Evolutionary conservation across 352 stramenopile species (phyloP), one percentile per base, ranked within the genome.

Genomic region (Pythium myriotylum): DNA sequence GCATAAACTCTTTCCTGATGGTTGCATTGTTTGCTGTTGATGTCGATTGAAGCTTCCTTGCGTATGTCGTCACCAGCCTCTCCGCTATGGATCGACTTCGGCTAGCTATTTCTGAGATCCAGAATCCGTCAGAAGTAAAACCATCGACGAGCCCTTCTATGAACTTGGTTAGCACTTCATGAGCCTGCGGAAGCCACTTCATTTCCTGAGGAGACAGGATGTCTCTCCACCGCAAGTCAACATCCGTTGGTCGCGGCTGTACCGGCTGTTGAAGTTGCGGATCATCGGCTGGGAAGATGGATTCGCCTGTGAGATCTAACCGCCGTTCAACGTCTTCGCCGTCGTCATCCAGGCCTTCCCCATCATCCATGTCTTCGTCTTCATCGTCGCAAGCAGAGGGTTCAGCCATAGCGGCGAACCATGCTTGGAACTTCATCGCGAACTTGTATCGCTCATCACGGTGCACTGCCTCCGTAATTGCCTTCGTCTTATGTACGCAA

Each of bases 401-500:
- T 14, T 43, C 46, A 14, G 32, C n/a, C 24, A 60, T 56, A 4
- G 33, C 23, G 0, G 48, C 46, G 20, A 63, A 86, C 85, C 85
- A 94, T 6, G 60, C 55, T 12, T 69, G 74, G 24, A 92, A 91
- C 20, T 68, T 70, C 32, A 67, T 61, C 16, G 73, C 73, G n/a
- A 91, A 79, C 32, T 76, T 61, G 49, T 86, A 91, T 17, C 61
- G 65, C 39, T 70, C 65, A 27, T 85, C 71, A 27, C 76, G 23
- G 56, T 77, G 74, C 17, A 89, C 49, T 4, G 51, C 43, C 10
- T 55, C 39, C 16, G 26, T 24, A 2, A 72, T 59, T 9, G 64
- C 64, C 40, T 51, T 67, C 19, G 57, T 66, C 51, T 76, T 68
- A 33, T 70, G 58, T 22, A 50, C 61, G 49, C 80, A 73, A 57